These are phyloP conservation scores for Eucalyptus dawsonii DNA, from an alignment of 345 rosid genomes.

Conservation along the genomic window DNA sequence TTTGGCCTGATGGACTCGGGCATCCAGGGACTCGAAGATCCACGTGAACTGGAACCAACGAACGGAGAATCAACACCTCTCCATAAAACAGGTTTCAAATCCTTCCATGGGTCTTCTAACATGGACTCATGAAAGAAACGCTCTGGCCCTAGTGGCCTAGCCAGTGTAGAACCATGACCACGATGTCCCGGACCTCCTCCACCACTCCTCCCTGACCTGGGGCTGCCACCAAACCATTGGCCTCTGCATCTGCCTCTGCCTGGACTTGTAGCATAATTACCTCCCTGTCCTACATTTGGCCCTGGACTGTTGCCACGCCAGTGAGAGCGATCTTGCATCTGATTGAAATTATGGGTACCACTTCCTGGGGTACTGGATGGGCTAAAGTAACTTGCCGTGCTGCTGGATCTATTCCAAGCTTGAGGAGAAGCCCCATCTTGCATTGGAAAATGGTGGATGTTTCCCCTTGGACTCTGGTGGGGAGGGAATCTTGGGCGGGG, in stretches of 20 bases:
- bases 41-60: conserved; percentile 2
- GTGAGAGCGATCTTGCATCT: conserved; percentile 20
- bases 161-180: conserved; percentile 5
- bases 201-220: conserved; percentile 21
- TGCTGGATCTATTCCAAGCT: conserved; percentile 21
- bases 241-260: conserved; percentile 35
- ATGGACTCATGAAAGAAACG: conserved; percentile 50
- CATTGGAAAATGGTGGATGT: conserved; percentile 19
- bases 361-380: conserved; percentile 9
- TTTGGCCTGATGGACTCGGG: conserved; percentile 40
- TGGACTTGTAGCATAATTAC: conserved; percentile 15
- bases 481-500: conserved; percentile 12
- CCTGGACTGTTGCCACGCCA: conserved; percentile 16
- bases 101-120: conserved; percentile 78
- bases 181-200: conserved; percentile 30
- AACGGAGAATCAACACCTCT: conserved; percentile 12
- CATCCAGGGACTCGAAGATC: conserved; percentile 49
- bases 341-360: conserved; percentile 3
- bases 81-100: conserved; percentile 51
- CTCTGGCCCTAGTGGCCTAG: conserved; percentile 18
- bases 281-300: conserved; percentile 6
- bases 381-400: conserved; percentile 6
- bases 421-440: conserved; percentile 24
- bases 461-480: conserved; percentile 15
- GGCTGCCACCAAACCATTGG: conserved; percentile 15